phyloP scores from a whole-genome alignment of 2,329 filamentous ascomycete species.

The Pyrenophora graminea region DNA sequence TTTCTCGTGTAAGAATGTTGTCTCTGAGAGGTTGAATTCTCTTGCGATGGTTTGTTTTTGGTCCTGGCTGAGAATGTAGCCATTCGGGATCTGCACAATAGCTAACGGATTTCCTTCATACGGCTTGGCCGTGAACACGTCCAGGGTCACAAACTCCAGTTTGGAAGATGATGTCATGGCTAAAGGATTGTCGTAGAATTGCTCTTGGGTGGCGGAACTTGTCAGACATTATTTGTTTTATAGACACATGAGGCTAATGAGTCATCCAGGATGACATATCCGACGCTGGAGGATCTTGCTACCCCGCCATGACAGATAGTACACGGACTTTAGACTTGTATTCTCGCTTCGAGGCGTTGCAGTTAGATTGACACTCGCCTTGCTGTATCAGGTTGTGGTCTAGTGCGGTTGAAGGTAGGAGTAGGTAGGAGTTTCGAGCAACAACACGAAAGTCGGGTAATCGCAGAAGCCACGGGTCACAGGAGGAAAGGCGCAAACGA shows the following conservation, averaged over 20 bases:
- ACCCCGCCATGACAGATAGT: not conserved
- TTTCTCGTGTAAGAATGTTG: constrained; percentile 57
- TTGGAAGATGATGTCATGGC: constrained; percentile 23
- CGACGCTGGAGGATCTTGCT: not conserved
- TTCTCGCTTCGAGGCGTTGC: too few relatives aligned
- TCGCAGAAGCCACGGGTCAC: too few relatives aligned
- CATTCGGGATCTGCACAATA: constrained; percentile 55
- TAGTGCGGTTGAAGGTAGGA: too few relatives aligned
- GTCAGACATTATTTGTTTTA: not conserved
- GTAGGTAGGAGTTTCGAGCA: too few relatives aligned
- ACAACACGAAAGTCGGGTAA: too few relatives aligned
- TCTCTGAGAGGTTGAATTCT: constrained; percentile 64
- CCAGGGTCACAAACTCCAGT: constrained; percentile 46
- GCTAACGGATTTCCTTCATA: constrained; percentile 61
- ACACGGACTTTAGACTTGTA: too few relatives aligned
- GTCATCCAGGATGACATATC: constrained; percentile 7
- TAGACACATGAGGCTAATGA: constrained; percentile 6
- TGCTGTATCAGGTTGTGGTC: too few relatives aligned
- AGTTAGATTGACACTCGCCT: too few relatives aligned
- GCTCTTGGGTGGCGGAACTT: not conserved
- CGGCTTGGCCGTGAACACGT: constrained; percentile 56
- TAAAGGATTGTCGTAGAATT: not conserved
- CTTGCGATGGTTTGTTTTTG: constrained; percentile 59
- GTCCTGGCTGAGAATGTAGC: constrained; percentile 47
- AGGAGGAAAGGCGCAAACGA: not conserved